These are phyloP conservation scores for Aspergillus avenaceus DNA, from an alignment of 495 filamentous ascomycete genomes.

Conservation along the genomic window DNA sequence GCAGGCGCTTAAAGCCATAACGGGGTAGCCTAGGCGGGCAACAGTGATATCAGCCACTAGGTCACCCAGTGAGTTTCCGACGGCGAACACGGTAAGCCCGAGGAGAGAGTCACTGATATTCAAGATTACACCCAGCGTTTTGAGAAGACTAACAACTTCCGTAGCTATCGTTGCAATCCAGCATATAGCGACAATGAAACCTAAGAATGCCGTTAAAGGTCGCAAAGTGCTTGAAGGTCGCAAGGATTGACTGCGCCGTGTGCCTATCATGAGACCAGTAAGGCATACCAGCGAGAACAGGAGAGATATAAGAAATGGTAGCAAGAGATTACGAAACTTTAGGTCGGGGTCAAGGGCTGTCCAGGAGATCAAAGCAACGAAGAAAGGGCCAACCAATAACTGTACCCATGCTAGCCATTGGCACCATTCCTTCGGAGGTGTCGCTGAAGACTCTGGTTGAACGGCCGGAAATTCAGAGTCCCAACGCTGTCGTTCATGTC, in stretches of 20 bases:
- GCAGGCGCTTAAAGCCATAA: slow-evolving; percentile 93
- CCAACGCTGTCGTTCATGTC: slow-evolving; percentile 24
- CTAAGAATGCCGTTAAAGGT: slow-evolving; percentile 74
- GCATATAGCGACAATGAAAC: slow-evolving; percentile 85
- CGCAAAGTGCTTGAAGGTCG: slow-evolving; percentile 59
- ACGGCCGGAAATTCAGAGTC: slow-evolving; percentile 40
- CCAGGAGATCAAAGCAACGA: slow-evolving; percentile 74
- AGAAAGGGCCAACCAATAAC: slow-evolving; percentile 82
- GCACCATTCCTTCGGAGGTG: slow-evolving; percentile 64
- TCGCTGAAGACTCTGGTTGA: slow-evolving; percentile 20
- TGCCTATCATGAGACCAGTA: slow-evolving; percentile 57
- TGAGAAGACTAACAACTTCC: slow-evolving; percentile 93
- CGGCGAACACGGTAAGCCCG: slow-evolving; percentile 92
- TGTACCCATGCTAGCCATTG: slow-evolving; percentile 85
- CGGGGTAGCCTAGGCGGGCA: slow-evolving; percentile 85
- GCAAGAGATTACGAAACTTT: slow-evolving; percentile 48
- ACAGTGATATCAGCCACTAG: slow-evolving; percentile 94
- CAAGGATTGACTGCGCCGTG: slow-evolving; percentile 39
- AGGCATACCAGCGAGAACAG: slow-evolving; percentile 65
- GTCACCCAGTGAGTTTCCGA: slow-evolving; percentile 93
- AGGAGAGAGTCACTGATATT: slow-evolving; percentile 94
- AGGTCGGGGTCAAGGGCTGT: slow-evolving; percentile 57
- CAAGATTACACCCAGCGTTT: slow-evolving; percentile 88
- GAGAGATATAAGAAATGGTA: slow-evolving; percentile 64
- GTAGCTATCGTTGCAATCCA: slow-evolving; percentile 97